Base-by-base conservation (phyloP, 768 basidiomycete species). In the Baorangia bicolor region DNA sequence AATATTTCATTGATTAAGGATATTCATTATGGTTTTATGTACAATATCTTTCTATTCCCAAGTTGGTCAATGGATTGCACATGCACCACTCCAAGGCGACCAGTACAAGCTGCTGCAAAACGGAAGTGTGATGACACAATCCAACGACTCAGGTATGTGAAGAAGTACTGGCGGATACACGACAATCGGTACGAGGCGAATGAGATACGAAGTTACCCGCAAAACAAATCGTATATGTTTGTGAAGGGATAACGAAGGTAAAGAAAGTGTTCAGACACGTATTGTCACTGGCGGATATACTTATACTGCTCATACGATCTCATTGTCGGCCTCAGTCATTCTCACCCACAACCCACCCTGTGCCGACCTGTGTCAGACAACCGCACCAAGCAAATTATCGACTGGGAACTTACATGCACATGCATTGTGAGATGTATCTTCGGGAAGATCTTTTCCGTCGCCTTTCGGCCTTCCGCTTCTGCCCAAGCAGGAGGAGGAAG, bases 401-500 rank as follows among this genome's bases (percentile, higher is more conserved):
- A 34, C 56, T 3, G 21, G 33, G 39, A 51, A 39, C 64, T 57
- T 62, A 82, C 82, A 27, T 74, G 64, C 1, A 69, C 64, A 65
- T 83, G 83, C 75, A 85, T 75, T 2, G 83, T 86, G 58, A 86
- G 60, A 61, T 83, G 79, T 37, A 69, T 64, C 70, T 81, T 84
- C 1, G 84, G 80, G 48, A 71, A 77, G 20, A 86, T 58, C 49
- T 74, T 77, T 59, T 86, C 84, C 7, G 67, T 75, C 3, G 72
- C 74, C 65, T 83, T 81, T 23, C 81, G 73, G 3, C 83, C 84
- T 2, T 64, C 59, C 1, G 64, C 68, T 20, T 67, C 42, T 10
- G 73, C 75, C 83, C 83, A 86, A 13, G 74, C 71, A 4, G 64
- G 41, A 1, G 82, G 83, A 13, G 81, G 80, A 8, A 68, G 71